Base-by-base conservation (phyloP, 2,329 filamentous ascomycete genomes). In the Colletotrichum sp. region DNA sequence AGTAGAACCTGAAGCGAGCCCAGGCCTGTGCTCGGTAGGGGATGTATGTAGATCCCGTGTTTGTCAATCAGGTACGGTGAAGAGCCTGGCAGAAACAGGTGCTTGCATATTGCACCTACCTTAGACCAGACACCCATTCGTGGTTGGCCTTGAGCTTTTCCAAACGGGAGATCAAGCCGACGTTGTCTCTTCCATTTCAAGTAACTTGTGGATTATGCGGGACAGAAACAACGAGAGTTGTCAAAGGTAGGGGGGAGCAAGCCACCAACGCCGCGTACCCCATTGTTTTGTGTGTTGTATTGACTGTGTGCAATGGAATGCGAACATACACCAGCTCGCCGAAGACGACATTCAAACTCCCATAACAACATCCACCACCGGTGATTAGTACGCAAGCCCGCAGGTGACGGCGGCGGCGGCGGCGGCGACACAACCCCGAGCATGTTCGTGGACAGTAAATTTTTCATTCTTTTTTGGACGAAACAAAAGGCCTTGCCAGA, bases 401-500 rank as follows among this genome's bases (percentile, higher is more conserved):
- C 38, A 56, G 68, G 34, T 56, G 72, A 62, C 28, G 62, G 59
- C 59, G 67, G 66, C 71, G 56, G 28, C 71, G 55, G 28, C 55
- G 36, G 65, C 71, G 32, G 43, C 43, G 43, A 52, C n/a, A 16
- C 36, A 52, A n/a, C 58, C 12, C 32, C 28, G 30, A 24, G 26
- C 34, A 63, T 58, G 43, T 56, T 56, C 13, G 30, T 52, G 65
- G 30, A 36, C 56, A 61, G n/a, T 3, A 52, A 7, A 52, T 52
- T 7, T 52, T 14, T 5, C n/a, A 21, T 38, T 43, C 59, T 21
- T 34, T 74, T 59, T 59, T 48, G 71, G 71, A 76, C 71, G 65
- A 74, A 66, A 74, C 73, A 74, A 74, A 74, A 55, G 65, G n/a
- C 48, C 36, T 65, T 43, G 64, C 55, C 65, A 34, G 71, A 62